Conservation (phyloP, 495 filamentous ascomycete genomes). For the Talaromyces nanjingensis region DNA sequence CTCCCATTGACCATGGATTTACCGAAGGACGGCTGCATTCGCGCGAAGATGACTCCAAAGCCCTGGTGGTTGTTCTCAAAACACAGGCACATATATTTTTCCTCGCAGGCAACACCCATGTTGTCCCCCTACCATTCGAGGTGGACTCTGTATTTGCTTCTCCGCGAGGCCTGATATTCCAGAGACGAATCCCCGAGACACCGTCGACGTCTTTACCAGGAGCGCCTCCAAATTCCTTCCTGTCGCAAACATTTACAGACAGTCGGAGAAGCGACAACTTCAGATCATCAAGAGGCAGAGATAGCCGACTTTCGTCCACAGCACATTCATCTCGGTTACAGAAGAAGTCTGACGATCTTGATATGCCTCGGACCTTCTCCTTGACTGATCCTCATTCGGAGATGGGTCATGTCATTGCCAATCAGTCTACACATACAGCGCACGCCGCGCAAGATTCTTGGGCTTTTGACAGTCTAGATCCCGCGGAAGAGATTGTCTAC, state of each 20-base stretch:
- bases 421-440: constrained; percentile 24
- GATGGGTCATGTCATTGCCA: constrained; percentile 72
- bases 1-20: constrained; percentile 1
- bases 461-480: constrained; percentile 49
- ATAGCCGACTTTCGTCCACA: constrained; percentile 28
- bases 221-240: constrained; percentile 74
- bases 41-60: constrained; percentile 37
- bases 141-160: constrained; percentile 81
- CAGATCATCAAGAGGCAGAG: constrained; percentile 35
- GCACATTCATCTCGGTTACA: constrained; percentile 17
- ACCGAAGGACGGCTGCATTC: background rate
- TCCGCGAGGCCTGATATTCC: constrained; percentile 74
- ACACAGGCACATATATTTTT: constrained; percentile 92
- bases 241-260: constrained; percentile 36
- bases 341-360: constrained; percentile 36
- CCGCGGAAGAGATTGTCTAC: constrained; percentile 74
- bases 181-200: constrained; percentile 55
- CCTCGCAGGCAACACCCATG: constrained; percentile 79
- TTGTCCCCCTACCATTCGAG: constrained; percentile 90
- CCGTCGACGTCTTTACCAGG: constrained; percentile 19
- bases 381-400: constrained; percentile 84
- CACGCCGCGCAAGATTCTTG: constrained; percentile 18
- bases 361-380: constrained; percentile 74
- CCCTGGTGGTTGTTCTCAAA: constrained; percentile 86
- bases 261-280: constrained; percentile 37